Conservation (phyloP, 345 rosid species). For the Punica granatum region DNA sequence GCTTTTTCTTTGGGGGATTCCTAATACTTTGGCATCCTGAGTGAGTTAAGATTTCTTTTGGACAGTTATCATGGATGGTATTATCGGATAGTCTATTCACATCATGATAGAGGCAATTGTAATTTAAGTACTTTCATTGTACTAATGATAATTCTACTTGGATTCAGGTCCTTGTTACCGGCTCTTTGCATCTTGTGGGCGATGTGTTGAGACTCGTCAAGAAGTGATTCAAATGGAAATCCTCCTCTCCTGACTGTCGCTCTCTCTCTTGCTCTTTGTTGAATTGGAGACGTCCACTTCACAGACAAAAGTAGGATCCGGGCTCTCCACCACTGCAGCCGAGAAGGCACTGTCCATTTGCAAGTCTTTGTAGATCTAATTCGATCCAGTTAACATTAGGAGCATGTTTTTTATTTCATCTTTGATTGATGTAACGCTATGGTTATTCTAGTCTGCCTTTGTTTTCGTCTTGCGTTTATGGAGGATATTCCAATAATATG, state of each 20-base stretch:
- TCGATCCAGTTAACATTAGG: too few relatives aligned
- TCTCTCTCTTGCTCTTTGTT: not conserved
- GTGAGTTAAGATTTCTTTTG: not conserved
- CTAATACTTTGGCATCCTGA: not conserved
- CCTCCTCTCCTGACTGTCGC: not conserved
- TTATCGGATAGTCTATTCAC: not conserved
- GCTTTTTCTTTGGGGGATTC: not conserved
- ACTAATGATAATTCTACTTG: slow-evolving; percentile 1
- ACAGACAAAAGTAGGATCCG: not conserved
- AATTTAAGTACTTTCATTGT: not conserved
- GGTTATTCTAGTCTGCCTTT: too few relatives aligned
- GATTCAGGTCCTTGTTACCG: slow-evolving; percentile 73
- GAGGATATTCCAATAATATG: too few relatives aligned
- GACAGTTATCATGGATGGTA: not conserved
- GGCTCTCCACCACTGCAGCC: not conserved
- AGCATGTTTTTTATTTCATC: not conserved
- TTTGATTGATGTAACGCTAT: not conserved
- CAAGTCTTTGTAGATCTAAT: not conserved
- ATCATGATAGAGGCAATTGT: not conserved
- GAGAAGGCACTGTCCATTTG: not conserved
- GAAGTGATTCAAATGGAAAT: slow-evolving; percentile 25
- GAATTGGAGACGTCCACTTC: not conserved
- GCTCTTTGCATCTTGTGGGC: slow-evolving; percentile 90
- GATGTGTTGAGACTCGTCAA: slow-evolving; percentile 72
- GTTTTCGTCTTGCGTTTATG: too few relatives aligned